Conservation (phyloP, 2,329 filamentous ascomycete genomes). For the Colletotrichum agaves region DNA sequence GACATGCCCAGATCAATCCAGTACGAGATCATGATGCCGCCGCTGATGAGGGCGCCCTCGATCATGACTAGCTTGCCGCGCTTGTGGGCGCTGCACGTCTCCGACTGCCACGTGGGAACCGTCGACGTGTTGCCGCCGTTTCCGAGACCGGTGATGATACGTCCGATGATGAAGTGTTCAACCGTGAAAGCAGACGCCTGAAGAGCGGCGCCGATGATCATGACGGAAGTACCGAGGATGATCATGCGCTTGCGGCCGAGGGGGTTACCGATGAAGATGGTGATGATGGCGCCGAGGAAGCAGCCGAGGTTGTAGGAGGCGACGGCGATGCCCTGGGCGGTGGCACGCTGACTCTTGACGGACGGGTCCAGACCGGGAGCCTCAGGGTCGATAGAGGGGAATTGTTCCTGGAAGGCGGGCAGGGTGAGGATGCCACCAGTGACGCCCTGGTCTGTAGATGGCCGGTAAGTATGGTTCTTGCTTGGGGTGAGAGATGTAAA, state of each 20-base stretch:
- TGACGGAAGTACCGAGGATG: conserved; percentile 53
- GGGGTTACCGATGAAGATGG: conserved; percentile 45
- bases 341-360: conserved; percentile 56
- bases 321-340: conserved; percentile 64
- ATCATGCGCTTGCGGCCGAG: conserved; percentile 57
- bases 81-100: conserved; percentile 67
- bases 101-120: conserved; percentile 70
- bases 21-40: conserved; percentile 67
- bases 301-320: conserved; percentile 70
- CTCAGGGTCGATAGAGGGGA: conserved; percentile 49
- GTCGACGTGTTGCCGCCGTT: conserved; percentile 55
- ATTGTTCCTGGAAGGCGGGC: conserved; percentile 65
- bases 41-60: conserved; percentile 67
- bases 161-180: conserved; percentile 66
- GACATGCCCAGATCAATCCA: conserved; percentile 70
- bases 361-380: conserved; percentile 39
- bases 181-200: conserved; percentile 58
- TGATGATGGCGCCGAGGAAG: conserved; percentile 59
- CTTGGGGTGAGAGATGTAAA: not conserved
- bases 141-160: conserved; percentile 54
- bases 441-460: conserved; percentile 74
- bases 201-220: conserved; percentile 57
- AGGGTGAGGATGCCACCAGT: conserved; percentile 82
- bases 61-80: conserved; percentile 71
- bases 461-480: conserved; percentile 40